Conservation (phyloP, 495 filamentous ascomycete genomes). For the Penicillium roqueforti region DNA sequence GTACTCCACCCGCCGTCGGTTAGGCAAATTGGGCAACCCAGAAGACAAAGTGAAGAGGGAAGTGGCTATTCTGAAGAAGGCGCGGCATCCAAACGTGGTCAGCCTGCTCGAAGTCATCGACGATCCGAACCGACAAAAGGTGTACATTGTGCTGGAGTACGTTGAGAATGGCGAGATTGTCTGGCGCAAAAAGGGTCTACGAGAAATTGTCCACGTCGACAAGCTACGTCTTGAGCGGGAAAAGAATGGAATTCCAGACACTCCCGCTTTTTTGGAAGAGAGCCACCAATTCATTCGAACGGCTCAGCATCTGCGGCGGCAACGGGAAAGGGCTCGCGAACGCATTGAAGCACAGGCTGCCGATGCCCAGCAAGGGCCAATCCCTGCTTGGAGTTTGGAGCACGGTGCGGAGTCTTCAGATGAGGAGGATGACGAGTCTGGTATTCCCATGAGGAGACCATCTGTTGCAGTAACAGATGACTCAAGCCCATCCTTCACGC, state of each 20-base stretch:
- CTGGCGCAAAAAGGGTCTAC: slow-evolving; percentile 81
- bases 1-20: slow-evolving; percentile 84
- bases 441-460: slow-evolving; percentile 32
- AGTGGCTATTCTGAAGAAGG: slow-evolving; percentile 97
- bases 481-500: slow-evolving; percentile 44
- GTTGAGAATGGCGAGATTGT: slow-evolving; percentile 90
- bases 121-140: slow-evolving; percentile 90
- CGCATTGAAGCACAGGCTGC: slow-evolving; percentile 49
- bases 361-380: slow-evolving; percentile 38
- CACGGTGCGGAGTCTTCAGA: slow-evolving; percentile 65
- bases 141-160: slow-evolving; percentile 95
- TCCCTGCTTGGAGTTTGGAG: slow-evolving; percentile 72
- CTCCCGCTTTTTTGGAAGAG: slow-evolving; percentile 51
- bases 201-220: slow-evolving; percentile 77
- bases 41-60: slow-evolving; percentile 95
- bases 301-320: slow-evolving; percentile 51
- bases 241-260: slow-evolving; percentile 53
- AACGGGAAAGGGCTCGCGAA: slow-evolving; percentile 55
- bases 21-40: slow-evolving; percentile 71
- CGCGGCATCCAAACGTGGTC: slow-evolving; percentile 91
- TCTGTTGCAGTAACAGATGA: slow-evolving; percentile 27
- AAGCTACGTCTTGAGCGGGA: slow-evolving; percentile 73
- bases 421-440: slow-evolving; percentile 43
- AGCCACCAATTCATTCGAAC: slow-evolving; percentile 58
- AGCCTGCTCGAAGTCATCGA: slow-evolving; percentile 96